Conservation (phyloP, 257 asterid genomes). For the Penstemon eatonii region DNA sequence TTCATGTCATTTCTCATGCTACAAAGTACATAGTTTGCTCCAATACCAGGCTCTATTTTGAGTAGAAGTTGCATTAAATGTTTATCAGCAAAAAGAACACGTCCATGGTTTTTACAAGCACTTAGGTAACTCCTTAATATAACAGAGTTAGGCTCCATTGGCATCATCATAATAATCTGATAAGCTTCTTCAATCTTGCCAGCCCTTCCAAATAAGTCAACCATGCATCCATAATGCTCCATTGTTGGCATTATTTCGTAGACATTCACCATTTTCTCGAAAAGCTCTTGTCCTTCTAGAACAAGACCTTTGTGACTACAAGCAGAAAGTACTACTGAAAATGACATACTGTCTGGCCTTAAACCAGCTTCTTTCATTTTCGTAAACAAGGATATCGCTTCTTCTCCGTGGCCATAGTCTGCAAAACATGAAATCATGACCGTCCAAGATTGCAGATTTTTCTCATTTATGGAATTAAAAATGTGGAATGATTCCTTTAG, state of each 20-base stretch:
- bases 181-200: constrained; percentile 73
- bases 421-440: constrained; percentile 70
- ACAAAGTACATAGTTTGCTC: constrained; percentile 67
- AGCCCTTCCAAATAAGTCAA: constrained; percentile 68
- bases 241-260: constrained; percentile 57
- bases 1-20: constrained; percentile 50
- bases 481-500: constrained; percentile 52
- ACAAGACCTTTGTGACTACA: constrained; percentile 74
- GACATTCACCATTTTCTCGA: constrained; percentile 49
- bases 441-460: constrained; percentile 67
- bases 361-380: constrained; percentile 58
- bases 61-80: constrained; percentile 43
- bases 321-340: constrained; percentile 63
- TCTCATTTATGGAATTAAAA: constrained; percentile 40
- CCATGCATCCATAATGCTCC: constrained; percentile 85
- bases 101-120: constrained; percentile 58
- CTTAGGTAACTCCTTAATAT: constrained; percentile 66
- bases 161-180: constrained; percentile 52
- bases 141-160: constrained; percentile 59
- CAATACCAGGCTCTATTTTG: constrained; percentile 57
- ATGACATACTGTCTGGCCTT: constrained; percentile 53
- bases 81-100: constrained; percentile 35
- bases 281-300: constrained; percentile 46
- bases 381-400: constrained; percentile 55
- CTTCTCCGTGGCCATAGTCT: constrained; percentile 55